A percentile compares a stretch with the other conserved stretches of the same genome.
phyloP scores from a whole-genome alignment of 257 asterid species.

The Eucommia ulmoides region DNA sequence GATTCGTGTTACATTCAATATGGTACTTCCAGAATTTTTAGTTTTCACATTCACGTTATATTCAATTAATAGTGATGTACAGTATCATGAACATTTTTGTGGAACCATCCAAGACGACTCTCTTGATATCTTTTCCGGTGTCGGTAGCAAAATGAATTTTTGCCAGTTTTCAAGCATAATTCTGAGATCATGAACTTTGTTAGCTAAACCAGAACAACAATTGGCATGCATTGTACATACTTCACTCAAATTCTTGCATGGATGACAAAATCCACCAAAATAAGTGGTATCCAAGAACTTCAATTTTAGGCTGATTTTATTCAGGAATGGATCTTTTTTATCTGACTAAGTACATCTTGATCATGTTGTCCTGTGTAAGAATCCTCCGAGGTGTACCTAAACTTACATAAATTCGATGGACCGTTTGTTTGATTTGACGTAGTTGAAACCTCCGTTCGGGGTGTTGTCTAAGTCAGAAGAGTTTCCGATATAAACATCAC shows the following conservation, averaged over 20 bases:
- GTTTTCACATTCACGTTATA: too few species aligned
- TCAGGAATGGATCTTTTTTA: slow-evolving; percentile 22
- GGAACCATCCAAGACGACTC: neutral
- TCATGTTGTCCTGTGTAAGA: slow-evolving; percentile 40
- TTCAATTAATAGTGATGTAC: too few species aligned
- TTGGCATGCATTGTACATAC: slow-evolving; percentile 63
- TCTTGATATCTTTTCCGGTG: neutral
- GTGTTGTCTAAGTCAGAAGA: slow-evolving; percentile 22
- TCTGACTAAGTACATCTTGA: slow-evolving; percentile 46
- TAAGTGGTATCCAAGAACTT: slow-evolving; percentile 39
- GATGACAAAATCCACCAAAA: slow-evolving; percentile 58
- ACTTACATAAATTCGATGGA: slow-evolving; percentile 40
- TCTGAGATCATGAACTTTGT: slow-evolving; percentile 43
- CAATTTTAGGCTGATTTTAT: slow-evolving; percentile 25
- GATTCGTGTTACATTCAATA: too few species aligned
- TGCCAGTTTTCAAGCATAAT: slow-evolving; percentile 45
- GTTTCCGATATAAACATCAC: slow-evolving; percentile 33
- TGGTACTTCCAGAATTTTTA: too few species aligned
- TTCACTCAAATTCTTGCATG: slow-evolving; percentile 29
- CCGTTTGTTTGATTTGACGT: slow-evolving; percentile 34
- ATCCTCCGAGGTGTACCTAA: slow-evolving; percentile 25
- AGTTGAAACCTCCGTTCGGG: slow-evolving; percentile 56
- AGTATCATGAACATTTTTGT: too few species aligned
- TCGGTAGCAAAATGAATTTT: slow-evolving; percentile 12
- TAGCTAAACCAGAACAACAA: slow-evolving; percentile 44